Evolutionary conservation across 202 grass and related monocot genomes (phyloP), one percentile per base, ranked within the genome.

Genomic region (Hordeum pubiflorum): DNA sequence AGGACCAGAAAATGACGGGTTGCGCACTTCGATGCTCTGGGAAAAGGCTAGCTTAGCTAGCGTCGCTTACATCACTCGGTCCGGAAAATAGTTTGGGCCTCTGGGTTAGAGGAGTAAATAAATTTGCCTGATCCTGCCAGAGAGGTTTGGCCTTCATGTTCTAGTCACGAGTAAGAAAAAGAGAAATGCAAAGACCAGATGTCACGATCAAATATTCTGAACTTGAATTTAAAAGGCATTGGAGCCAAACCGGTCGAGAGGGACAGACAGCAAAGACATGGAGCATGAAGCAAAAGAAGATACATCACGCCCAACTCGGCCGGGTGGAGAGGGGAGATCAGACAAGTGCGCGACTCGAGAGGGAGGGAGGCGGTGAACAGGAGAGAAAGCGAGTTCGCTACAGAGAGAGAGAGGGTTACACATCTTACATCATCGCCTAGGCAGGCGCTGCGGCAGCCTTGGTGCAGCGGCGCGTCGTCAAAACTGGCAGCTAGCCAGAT

Each of bases 121-220:
- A 46, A 46, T 46, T 61, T 36, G 8, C 32, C 8, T 33, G 27
- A 63, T 9, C 27, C 60, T 15, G 66, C 66, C 37, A 10, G 11
- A 12, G 23, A 39, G 38, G 39, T 70, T 27, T 70, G 38, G 23
- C 17, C 4, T n/a, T n/a, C 48, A n/a, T 18, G 50, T 8, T 54
- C 50, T 3, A n/a, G 15, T n/a, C 50, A 54, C 50, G 15, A 54
- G 17, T n/a, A n/a, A 50, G 1, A 50, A 50, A 54, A 54, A 54
- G 41, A 44, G 12, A n/a, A 38, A 9, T 54, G 50, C 17, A 83
- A 86, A 83, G 75, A 86, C 88, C 79, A 73, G 63, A 66, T 63
- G 88, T 90, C 88, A 23, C 75, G 15, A 83, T 86, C 88, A 83
- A 69, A 83, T 76, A 80, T 90, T 90, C 62, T 15, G 79, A 64